Percentiles rank a stretch among this genome's conserved stretches.
phyloP scores from a whole-genome alignment of 2,329 filamentous ascomycete species.

The Trichoderma harzianum region DNA sequence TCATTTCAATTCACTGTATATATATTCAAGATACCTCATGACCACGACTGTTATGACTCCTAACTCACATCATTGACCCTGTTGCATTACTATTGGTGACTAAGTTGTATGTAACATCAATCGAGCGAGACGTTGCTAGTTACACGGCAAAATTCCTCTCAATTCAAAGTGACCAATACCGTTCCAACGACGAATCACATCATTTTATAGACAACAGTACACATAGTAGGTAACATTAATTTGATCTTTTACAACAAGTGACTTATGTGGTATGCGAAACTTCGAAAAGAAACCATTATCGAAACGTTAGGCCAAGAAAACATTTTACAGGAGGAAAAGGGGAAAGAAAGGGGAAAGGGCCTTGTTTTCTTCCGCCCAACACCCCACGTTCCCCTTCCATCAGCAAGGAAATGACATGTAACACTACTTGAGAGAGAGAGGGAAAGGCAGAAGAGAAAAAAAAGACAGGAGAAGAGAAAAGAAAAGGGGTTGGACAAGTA shows the following conservation, averaged over 20 bases:
- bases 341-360: not conserved
- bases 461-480: conserved; percentile 12
- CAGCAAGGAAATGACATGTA: not conserved
- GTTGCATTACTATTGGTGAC: not conserved
- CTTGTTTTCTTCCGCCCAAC: not conserved
- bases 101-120: not conserved
- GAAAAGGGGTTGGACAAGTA: not conserved
- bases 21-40: conserved; percentile 5
- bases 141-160: not conserved
- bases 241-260: conserved; percentile 12
- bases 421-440: not conserved
- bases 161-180: not conserved
- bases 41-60: conserved; percentile 2
- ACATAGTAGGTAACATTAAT: conserved; percentile 12
- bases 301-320: conserved; percentile 5
- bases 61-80: not conserved
- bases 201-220: not conserved
- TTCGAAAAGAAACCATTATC: conserved; percentile 12
- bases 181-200: not conserved
- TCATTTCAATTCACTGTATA: conserved; percentile 4
- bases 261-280: conserved; percentile 14
- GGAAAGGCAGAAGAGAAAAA: conserved; percentile 1
- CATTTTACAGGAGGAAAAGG: conserved; percentile 18
- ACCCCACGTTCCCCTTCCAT: conserved; percentile 14
- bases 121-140: not conserved